These are phyloP conservation scores for Lodderomyces metapsilosis DNA, from an alignment of 1,139 yeast species.

Conservation along the genomic window DNA sequence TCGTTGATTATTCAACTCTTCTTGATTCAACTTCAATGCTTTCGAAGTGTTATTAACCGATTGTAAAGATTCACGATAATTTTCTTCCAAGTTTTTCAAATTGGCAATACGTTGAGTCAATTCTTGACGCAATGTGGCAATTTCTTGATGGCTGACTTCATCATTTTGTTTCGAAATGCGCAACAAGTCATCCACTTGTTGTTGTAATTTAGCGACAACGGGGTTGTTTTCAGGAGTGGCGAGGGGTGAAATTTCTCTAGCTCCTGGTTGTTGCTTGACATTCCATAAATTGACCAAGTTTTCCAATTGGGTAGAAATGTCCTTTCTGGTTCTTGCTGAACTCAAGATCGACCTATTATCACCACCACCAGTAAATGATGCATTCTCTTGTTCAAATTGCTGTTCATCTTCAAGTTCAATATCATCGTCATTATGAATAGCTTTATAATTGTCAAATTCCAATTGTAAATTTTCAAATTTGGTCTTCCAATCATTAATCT, in stretches of 20 bases:
- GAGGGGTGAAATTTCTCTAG: conserved; percentile 12
- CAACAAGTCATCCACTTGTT: conserved; percentile 48
- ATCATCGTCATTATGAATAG: conserved; percentile 36
- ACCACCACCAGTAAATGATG: conserved; percentile 1
- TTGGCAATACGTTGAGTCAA: conserved; percentile 28
- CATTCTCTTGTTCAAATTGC: conserved; percentile 1
- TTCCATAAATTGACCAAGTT: conserved; percentile 40
- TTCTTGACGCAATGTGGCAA: conserved; percentile 35
- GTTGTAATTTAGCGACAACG: conserved; percentile 41
- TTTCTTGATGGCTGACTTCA: conserved; percentile 29
- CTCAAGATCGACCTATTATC: conserved; percentile 27
- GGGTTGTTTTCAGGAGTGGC: conserved; percentile 20
- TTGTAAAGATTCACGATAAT: conserved; percentile 68
- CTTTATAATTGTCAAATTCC: conserved; percentile 45
- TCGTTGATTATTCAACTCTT: conserved; percentile 63
- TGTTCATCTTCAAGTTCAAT: conserved; percentile 27
- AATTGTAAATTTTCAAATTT: conserved; percentile 44
- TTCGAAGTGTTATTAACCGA: conserved; percentile 73
- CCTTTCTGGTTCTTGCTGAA: conserved; percentile 29
- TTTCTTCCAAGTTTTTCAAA: conserved; percentile 47
- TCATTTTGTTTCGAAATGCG: conserved; percentile 40
- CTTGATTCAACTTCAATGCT: conserved; percentile 72
- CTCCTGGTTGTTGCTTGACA: conserved; percentile 11
- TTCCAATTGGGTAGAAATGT: conserved; percentile 41
- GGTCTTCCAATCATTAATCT: conserved; percentile 47